Conservation (phyloP, 306 rosid genomes). For the Begonia peltatifolia region DNA sequence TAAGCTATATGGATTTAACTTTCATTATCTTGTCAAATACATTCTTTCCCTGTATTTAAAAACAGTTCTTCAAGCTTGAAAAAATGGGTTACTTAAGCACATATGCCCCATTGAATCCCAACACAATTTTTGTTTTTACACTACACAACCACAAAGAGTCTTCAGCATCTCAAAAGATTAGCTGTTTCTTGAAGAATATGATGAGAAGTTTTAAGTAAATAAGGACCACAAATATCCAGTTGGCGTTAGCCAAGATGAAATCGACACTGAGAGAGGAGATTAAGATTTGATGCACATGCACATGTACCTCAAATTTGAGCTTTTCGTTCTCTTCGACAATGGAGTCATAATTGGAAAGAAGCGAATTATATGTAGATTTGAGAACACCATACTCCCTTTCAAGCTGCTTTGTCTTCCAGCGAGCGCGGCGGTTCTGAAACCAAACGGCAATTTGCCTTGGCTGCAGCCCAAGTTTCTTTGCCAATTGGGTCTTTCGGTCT, state of each 20-base stretch:
- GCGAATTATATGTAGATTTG: conserved; percentile 69
- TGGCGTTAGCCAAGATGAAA: too few relatives aligned
- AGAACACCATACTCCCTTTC: conserved; percentile 88
- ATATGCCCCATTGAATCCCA: neutral
- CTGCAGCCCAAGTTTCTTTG: conserved; percentile 91
- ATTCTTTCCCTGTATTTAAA: neutral
- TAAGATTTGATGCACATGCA: neutral
- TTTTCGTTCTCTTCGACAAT: conserved; percentile 65
- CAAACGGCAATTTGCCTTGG: conserved; percentile 97
- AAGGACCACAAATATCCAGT: neutral
- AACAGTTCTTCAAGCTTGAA: neutral
- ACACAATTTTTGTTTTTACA: neutral
- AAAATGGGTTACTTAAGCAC: neutral
- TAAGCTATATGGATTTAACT: neutral
- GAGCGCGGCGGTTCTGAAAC: conserved; percentile 97
- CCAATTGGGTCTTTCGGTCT: conserved; percentile 73
- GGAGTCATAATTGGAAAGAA: conserved; percentile 50
- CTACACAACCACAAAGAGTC: neutral
- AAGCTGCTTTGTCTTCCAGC: conserved; percentile 98
- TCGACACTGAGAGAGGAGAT: too few relatives aligned
- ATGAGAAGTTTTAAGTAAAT: neutral
- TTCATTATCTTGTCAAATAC: neutral
- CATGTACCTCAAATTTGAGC: conserved; percentile 73
- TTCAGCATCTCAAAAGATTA: neutral
- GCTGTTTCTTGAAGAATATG: neutral